Base-by-base conservation (phyloP, 495 filamentous ascomycete species). In the Coniosporium apollinis region DNA sequence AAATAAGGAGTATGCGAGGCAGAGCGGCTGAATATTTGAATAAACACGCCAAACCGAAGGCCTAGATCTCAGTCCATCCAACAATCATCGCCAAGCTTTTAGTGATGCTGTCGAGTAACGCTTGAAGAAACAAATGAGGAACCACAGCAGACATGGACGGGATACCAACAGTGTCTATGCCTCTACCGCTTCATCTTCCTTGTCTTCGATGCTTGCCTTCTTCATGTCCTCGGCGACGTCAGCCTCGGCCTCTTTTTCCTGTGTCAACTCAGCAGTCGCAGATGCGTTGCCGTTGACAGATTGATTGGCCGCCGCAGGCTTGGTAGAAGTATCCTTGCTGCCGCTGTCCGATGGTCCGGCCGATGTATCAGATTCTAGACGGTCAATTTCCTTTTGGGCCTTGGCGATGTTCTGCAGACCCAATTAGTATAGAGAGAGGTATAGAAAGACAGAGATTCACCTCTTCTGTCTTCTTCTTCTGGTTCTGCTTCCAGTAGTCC, bases 401-500 rank as follows among this genome's bases (percentile, higher is more conserved):
- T 73, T 74, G 40, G 70, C 68, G 52, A 83, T 75, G 55, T 83
- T 83, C 78, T 82, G 28, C 2, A 48, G 41, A 39, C 3, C 13
- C 14, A 15, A 39, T 35, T 10, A 38, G 16, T 5, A 36, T 38
- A 6, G 19, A 2, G 19, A 4, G 28, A 36, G 7, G 19, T 9
- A 22, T 36, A 26, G 25, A 1, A 15, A 19, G 28, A 11, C 22
- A 11, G 15, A 30, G 48, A 64, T 71, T 58, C 58, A 94, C 89
- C 69, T 83, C 78, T 42, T 79, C 72, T n/a, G 89, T 99, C 65
- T 94, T 82, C 37, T 69, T 65, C 22, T 81, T 71, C 62, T 94
- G 87, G 58, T 91, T 79, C 26, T 74, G 66, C 67, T 93, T 93
- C 82, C 87, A 99, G 46, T 77, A 69, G n/a, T 74, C 76, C 25